A percentile compares a stretch with the other conserved stretches of the same genome.
Evolutionary conservation across 2,329 filamentous ascomycete genomes (phyloP).

Genomic region (Macrophomina phaseolina): DNA sequence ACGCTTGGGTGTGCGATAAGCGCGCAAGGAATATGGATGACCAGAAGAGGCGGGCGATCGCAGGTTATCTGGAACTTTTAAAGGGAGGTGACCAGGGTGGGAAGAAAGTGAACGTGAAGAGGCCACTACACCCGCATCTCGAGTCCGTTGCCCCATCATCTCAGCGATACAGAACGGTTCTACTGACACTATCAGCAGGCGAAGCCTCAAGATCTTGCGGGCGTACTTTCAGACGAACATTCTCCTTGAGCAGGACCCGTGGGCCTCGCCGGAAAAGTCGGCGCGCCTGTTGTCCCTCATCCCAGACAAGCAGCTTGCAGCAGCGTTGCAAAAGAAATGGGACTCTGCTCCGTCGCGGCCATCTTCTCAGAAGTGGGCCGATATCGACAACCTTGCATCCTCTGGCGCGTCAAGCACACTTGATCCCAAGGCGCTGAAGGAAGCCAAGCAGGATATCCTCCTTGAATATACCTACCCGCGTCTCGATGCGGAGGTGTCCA

Average conservation of each 20-base stretch:
- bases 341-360: constrained; percentile 77
- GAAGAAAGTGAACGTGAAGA: constrained; percentile 82
- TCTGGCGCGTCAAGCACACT: constrained; percentile 73
- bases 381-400: constrained; percentile 87
- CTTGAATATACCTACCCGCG: constrained; percentile 98
- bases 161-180: not conserved
- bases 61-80: constrained; percentile 88
- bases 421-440: constrained; percentile 74
- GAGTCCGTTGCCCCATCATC: constrained; percentile 55
- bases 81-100: constrained; percentile 83
- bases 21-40: constrained; percentile 85
- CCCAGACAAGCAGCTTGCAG: constrained; percentile 77
- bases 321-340: constrained; percentile 89
- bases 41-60: constrained; percentile 80
- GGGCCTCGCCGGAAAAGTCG: constrained; percentile 71
- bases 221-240: constrained; percentile 84
- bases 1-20: constrained; percentile 97
- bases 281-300: constrained; percentile 83
- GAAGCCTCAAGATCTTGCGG: constrained; percentile 84
- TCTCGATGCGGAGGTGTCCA: constrained; percentile 95
- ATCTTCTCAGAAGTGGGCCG: constrained; percentile 86
- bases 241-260: constrained; percentile 84
- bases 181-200: constrained; percentile 51
- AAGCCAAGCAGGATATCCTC: constrained; percentile 94
- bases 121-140: constrained; percentile 90